A percentile compares a stretch with the other conserved stretches of the same genome.
Evolutionary conservation across 2,329 filamentous ascomycete species (phyloP).

Genomic region (Atkinsonella hypoxylon): DNA sequence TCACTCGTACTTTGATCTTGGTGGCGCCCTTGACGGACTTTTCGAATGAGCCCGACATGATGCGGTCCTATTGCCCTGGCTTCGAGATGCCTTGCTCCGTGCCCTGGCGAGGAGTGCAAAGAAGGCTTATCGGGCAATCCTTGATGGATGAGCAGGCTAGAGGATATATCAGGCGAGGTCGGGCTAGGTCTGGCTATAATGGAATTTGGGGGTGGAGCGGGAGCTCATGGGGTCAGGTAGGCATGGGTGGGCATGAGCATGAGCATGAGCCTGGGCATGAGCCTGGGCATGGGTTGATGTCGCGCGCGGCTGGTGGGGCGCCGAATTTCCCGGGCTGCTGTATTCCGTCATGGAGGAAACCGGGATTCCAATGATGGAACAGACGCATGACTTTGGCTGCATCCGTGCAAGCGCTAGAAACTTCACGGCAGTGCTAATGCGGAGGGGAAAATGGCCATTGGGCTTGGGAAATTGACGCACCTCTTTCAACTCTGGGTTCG

Average conservation of each 20-base stretch:
- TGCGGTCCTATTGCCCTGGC: conserved; percentile 10
- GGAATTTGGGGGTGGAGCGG: background rate
- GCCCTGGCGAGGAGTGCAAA: background rate
- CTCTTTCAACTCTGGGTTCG: too few species aligned
- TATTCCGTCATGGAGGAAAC: background rate
- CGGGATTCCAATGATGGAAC: too few species aligned
- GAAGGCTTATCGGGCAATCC: background rate
- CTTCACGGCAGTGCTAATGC: too few species aligned
- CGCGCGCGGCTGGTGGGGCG: background rate
- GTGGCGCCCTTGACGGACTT: conserved; percentile 98
- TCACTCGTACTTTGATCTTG: conserved; percentile 72
- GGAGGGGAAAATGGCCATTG: too few species aligned
- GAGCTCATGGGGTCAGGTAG: background rate
- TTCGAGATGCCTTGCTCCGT: background rate
- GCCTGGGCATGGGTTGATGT: background rate
- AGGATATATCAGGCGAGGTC: conserved; percentile 1
- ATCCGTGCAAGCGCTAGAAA: background rate
- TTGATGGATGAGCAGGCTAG: conserved; percentile 2
- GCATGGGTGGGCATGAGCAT: background rate
- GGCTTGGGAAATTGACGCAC: too few species aligned
- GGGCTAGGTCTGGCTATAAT: conserved; percentile 4
- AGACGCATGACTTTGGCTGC: background rate
- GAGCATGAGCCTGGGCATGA: background rate
- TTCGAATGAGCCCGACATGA: conserved; percentile 83
- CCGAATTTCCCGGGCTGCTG: background rate